Conservation (phyloP, 768 basidiomycete genomes). For the Kwoniella dejecticola region DNA sequence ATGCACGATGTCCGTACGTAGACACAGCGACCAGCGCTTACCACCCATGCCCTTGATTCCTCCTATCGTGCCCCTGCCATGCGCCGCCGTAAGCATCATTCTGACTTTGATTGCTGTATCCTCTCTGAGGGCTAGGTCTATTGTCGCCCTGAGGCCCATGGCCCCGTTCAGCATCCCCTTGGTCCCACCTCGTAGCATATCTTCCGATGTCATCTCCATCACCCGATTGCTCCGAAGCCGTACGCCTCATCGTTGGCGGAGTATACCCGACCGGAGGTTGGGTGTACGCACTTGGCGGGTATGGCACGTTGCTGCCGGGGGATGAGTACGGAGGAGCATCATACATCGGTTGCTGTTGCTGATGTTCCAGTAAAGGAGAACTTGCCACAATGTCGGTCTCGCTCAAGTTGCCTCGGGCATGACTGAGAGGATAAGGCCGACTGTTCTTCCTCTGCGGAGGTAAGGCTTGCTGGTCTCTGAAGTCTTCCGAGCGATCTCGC, state of each 20-base stretch:
- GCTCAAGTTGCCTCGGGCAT: conserved; percentile 1
- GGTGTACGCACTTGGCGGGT: conserved; percentile 46
- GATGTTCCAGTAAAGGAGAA: conserved; percentile 38
- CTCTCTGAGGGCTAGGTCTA: neutral
- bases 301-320: conserved; percentile 24
- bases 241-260: conserved; percentile 33
- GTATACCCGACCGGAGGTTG: conserved; percentile 47
- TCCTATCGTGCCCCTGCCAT: conserved; percentile 11
- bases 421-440: conserved; percentile 24
- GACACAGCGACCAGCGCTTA: conserved; percentile 8
- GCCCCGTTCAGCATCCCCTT: conserved; percentile 17
- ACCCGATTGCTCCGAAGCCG: conserved; percentile 9
- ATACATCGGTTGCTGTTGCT: conserved; percentile 14
- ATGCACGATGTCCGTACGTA: neutral
- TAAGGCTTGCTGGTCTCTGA: neutral
- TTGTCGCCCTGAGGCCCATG: neutral
- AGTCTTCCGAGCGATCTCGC: conserved; percentile 24
- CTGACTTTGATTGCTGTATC: conserved; percentile 3
- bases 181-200: conserved; percentile 19
- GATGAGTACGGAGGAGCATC: conserved; percentile 1
- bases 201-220: conserved; percentile 8
- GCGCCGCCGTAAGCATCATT: neutral
- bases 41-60: conserved; percentile 21
- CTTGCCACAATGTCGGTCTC: conserved; percentile 23
- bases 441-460: conserved; percentile 23